These are phyloP conservation scores for Fonsecaea monophora DNA, from an alignment of 2,329 filamentous ascomycete genomes.

Conservation along the genomic window DNA sequence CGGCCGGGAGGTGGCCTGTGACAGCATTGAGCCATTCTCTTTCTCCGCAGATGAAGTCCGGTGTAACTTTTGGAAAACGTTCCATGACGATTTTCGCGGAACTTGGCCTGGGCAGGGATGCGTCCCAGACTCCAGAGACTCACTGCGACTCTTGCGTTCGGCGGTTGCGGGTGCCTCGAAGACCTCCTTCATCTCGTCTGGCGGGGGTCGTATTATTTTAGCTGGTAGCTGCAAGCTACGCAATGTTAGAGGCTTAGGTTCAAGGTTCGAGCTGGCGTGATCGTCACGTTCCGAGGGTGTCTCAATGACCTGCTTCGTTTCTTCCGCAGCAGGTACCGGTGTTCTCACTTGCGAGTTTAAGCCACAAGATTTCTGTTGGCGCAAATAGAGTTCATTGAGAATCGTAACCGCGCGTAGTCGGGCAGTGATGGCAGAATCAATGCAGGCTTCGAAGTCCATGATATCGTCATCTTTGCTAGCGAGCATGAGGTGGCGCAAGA, in stretches of 20 bases:
- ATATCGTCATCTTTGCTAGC: conserved; percentile 25
- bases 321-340: neutral
- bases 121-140: conserved; percentile 13
- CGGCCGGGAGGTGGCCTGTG: conserved; percentile 12
- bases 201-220: neutral
- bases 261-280: conserved; percentile 6
- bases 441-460: conserved; percentile 27
- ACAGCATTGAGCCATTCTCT: conserved; percentile 4
- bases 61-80: conserved; percentile 23
- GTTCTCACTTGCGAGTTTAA: neutral
- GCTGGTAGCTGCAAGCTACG: neutral
- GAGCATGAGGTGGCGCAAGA: conserved; percentile 24
- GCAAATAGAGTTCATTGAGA: conserved; percentile 32
- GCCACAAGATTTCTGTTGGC: conserved; percentile 28
- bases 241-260: conserved; percentile 1
- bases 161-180: neutral
- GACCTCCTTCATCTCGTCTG: conserved; percentile 19
- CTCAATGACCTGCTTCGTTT: neutral
- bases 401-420: conserved; percentile 28
- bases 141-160: conserved; percentile 9
- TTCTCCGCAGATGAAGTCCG: conserved; percentile 18
- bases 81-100: conserved; percentile 29
- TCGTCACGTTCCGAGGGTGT: neutral
- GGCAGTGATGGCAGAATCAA: conserved; percentile 30
- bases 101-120: conserved; percentile 7